A percentile compares a stretch with the other conserved stretches of the same genome.
Conservation (phyloP, 345 rosid species). For the Tarenaya hassleriana region DNA sequence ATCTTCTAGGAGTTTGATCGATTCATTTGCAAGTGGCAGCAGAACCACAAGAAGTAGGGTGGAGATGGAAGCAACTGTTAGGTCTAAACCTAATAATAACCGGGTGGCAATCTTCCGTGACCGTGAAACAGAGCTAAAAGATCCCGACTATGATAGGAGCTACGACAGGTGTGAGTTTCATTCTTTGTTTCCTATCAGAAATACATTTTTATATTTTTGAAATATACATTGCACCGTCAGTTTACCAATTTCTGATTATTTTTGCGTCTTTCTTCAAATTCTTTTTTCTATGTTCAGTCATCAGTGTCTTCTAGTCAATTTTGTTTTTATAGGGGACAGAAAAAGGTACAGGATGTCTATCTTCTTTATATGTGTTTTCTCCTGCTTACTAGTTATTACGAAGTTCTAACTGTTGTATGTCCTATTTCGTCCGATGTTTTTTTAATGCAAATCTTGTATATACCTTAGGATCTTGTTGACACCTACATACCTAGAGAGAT, state of each 20-base stretch:
- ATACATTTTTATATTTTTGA: not conserved
- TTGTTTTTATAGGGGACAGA: no score
- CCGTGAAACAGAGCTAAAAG: constrained; percentile 63
- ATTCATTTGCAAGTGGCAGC: constrained; percentile 45
- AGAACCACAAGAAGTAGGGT: constrained; percentile 48
- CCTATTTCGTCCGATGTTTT: no score
- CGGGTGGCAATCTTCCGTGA: constrained; percentile 80
- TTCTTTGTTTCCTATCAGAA: not conserved
- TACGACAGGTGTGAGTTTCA: constrained; percentile 56
- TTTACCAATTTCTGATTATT: not conserved
- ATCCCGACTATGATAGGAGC: constrained; percentile 78
- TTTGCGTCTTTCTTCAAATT: no score
- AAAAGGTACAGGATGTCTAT: no score
- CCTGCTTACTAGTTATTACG: no score
- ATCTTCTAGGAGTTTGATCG: constrained; percentile 38
- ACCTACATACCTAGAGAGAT: no score
- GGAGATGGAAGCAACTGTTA: constrained; percentile 56
- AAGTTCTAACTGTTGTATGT: no score
- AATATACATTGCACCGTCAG: not conserved
- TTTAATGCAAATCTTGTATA: no score
- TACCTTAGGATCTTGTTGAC: no score
- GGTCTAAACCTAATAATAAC: constrained; percentile 43
- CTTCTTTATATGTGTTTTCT: no score
- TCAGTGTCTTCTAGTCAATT: no score
- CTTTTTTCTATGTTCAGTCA: no score